Base-by-base conservation (phyloP, 2,329 filamentous ascomycete species). In the Fusarium udum region DNA sequence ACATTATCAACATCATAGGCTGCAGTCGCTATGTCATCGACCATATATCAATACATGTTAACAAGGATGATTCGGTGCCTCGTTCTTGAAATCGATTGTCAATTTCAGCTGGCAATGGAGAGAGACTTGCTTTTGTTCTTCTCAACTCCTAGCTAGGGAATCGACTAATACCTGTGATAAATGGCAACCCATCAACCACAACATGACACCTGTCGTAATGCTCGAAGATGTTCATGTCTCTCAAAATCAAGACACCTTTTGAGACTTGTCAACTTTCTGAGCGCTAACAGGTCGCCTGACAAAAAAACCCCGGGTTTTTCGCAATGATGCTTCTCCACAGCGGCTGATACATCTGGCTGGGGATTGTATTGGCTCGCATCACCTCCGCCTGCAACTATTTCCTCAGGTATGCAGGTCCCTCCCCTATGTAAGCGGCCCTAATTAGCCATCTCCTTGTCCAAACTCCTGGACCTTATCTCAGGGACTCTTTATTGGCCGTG, bases 311-410 rank as follows among this genome's bases (percentile, higher is more conserved):
- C 73, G 37, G 75, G 74, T 73, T 77, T 70, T 71, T 31, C 14
- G 34, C 59, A 66, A 43, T 55, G 52, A 59, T 65, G 51, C 64
- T 55, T 72, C 72, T 66, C 77, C 77, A 78, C 75, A 75, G 64
- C 69, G 74, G 76, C 72, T 76, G 74, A 71, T 65, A 67, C 69
- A 70, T 67, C 59, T 76, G 61, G 56, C 66, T 72, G 66, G 69
- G 69, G 57, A 42, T 43, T 37, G 28, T 40, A 69, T 69, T 69
- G 64, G 66, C 57, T 43, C 65, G 73, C 75, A 71, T 74, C 65
- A 65, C 55, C 64, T 67, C 66, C 69, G 62, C 34, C 71, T 76
- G 64, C 64, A 64, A 61, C 53, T 67, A 65, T 70, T 70, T 56
- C 55, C 52, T 57, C 59, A 59, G 64, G 43, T 55, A 73, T 65